Conservation (phyloP, 2,329 filamentous ascomycete genomes). For the Penicillium sp. region DNA sequence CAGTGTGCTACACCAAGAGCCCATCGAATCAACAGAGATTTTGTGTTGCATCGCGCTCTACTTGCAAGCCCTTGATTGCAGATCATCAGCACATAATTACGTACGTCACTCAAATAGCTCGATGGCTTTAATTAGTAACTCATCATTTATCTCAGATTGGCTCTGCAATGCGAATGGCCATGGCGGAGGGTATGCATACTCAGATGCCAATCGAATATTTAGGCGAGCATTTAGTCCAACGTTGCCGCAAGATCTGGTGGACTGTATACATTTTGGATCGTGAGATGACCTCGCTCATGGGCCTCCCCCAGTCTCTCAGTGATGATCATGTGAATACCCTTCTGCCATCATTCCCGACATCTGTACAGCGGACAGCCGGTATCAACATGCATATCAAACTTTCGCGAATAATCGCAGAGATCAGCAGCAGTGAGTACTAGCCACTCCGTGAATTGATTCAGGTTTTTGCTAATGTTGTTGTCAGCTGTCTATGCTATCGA, state of each 20-base stretch:
- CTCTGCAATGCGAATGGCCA: conserved; percentile 54
- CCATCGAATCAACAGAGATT: conserved; percentile 51
- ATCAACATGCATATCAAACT: conserved; percentile 50
- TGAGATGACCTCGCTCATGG: conserved; percentile 56
- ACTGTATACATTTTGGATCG: conserved; percentile 56
- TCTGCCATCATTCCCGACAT: conserved; percentile 46
- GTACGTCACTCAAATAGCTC: conserved; percentile 31
- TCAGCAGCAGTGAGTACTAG: conserved; percentile 43
- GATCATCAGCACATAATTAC: conserved; percentile 51
- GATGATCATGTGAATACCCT: conserved; percentile 54
- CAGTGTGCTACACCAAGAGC: conserved; percentile 42
- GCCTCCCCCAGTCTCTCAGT: conserved; percentile 50
- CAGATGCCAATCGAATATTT: conserved; percentile 51
- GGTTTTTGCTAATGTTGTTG: not conserved
- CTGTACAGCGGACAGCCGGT: conserved; percentile 40
- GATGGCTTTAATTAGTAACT: conserved; percentile 33
- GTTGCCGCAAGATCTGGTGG: conserved; percentile 57
- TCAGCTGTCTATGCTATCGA: conserved; percentile 46
- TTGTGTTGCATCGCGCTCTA: conserved; percentile 52
- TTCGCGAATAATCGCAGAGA: conserved; percentile 46
- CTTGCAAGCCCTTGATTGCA: conserved; percentile 51
- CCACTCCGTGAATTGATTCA: not conserved
- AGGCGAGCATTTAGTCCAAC: conserved; percentile 47
- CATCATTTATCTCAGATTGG: conserved; percentile 51
- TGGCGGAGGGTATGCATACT: conserved; percentile 55